phyloP scores from a whole-genome alignment of 768 basidiomycete species.

The Boletus sp. region DNA sequence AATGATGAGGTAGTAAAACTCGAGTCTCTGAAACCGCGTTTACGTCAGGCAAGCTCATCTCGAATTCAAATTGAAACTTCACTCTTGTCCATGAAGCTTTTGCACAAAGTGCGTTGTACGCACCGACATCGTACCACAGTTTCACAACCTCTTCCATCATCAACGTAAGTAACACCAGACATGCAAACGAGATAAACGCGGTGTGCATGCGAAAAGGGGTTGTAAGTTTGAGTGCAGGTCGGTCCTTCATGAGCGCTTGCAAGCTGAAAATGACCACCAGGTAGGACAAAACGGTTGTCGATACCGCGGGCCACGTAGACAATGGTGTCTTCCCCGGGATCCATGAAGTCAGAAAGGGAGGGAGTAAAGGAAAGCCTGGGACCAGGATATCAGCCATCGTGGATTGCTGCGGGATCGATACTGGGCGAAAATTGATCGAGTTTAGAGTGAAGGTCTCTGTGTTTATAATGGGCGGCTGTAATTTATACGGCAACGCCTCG shows the following conservation, averaged over 20 bases:
- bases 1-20: constrained; percentile 96
- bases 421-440: not conserved
- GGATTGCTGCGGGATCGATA: not conserved
- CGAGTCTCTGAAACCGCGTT: constrained; percentile 56
- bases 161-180: constrained; percentile 68
- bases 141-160: constrained; percentile 86
- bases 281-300: constrained; percentile 69
- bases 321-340: constrained; percentile 74
- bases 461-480: too few relatives aligned
- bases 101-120: constrained; percentile 73
- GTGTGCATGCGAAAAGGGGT: constrained; percentile 84
- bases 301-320: constrained; percentile 67
- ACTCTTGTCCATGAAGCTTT: constrained; percentile 80
- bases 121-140: constrained; percentile 64
- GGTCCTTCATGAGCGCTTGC: constrained; percentile 77
- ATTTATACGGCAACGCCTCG: too few relatives aligned
- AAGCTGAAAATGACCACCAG: constrained; percentile 81
- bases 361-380: constrained; percentile 34
- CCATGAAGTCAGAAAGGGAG: constrained; percentile 58
- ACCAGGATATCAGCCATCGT: constrained; percentile 6
- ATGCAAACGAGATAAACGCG: constrained; percentile 77
- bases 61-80: constrained; percentile 27
- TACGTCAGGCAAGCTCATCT: constrained; percentile 1
- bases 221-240: constrained; percentile 65
- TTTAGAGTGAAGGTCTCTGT: not conserved